Evolutionary conservation across 495 filamentous ascomycete genomes (phyloP).

Genomic region (Talaromyces liani): DNA sequence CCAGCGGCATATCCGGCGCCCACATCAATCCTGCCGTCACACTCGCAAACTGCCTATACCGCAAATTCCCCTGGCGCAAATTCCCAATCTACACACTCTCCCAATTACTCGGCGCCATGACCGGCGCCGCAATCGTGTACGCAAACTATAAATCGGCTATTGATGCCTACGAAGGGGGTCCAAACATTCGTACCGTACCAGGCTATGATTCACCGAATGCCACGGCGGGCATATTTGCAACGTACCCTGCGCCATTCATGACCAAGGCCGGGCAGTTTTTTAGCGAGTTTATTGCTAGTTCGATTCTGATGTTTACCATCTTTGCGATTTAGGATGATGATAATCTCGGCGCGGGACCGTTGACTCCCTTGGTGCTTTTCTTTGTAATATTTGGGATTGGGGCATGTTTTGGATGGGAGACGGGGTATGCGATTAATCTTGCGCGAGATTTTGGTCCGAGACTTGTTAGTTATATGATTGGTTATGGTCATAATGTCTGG

Average conservation of each 20-base stretch:
- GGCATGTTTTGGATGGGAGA: conserved; percentile 63
- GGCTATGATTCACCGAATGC: conserved; percentile 42
- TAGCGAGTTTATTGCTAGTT: conserved; percentile 53
- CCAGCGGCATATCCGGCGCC: conserved; percentile 48
- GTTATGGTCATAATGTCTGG: conserved; percentile 60
- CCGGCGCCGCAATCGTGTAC: conserved; percentile 47
- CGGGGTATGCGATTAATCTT: conserved; percentile 61
- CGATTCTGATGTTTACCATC: conserved; percentile 59
- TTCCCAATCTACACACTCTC: conserved; percentile 46
- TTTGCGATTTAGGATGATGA: conserved; percentile 58
- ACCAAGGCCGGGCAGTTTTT: conserved; percentile 53
- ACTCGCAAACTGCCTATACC: conserved; percentile 54
- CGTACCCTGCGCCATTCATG: conserved; percentile 56
- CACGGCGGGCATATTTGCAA: conserved; percentile 59
- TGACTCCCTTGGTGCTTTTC: conserved; percentile 51
- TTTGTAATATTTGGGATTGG: conserved; percentile 61
- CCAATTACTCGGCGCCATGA: conserved; percentile 49
- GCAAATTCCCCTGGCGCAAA: conserved; percentile 54
- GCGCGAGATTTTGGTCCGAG: conserved; percentile 62
- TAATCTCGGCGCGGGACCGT: conserved; percentile 38
- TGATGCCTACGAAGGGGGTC: conserved; percentile 46
- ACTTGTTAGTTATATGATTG: conserved; percentile 52
- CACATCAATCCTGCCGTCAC: conserved; percentile 63
- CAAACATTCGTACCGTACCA: conserved; percentile 48
- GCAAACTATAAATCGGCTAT: conserved; percentile 50